These are phyloP conservation scores for Hydrangea macrophylla DNA, from an alignment of 148 eudicot genomes.

Conservation along the genomic window DNA sequence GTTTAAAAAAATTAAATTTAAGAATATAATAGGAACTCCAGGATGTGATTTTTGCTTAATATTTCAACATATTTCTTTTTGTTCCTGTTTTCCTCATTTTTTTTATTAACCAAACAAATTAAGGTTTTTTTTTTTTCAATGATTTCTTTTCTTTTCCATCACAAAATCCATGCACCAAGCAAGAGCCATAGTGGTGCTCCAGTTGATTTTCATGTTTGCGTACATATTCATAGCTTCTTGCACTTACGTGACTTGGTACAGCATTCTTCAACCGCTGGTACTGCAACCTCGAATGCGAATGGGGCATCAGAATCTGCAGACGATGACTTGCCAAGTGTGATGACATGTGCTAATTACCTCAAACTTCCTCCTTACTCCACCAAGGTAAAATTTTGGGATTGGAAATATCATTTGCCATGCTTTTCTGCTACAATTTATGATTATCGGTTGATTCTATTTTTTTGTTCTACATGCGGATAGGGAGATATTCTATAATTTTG, in stretches of 20 bases:
- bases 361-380: slow-evolving; percentile 97
- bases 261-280: slow-evolving; percentile 61
- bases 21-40: too few species aligned
- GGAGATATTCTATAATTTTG: background rate
- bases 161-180: background rate
- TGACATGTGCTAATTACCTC: slow-evolving; percentile 97
- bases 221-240: background rate
- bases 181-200: background rate
- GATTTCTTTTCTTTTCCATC: too few species aligned
- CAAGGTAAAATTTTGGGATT: slow-evolving; percentile 42
- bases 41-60: too few species aligned
- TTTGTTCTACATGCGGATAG: background rate
- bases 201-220: background rate
- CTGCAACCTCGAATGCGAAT: slow-evolving; percentile 39
- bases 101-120: too few species aligned
- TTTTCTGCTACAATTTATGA: background rate
- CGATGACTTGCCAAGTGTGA: slow-evolving; percentile 93
- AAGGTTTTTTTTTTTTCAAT: too few species aligned
- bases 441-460: background rate
- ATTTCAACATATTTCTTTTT: too few species aligned
- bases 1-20: too few species aligned
- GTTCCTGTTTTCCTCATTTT: too few species aligned
- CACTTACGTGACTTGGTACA: slow-evolving; percentile 23
- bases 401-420: background rate
- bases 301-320: slow-evolving; percentile 68